Evolutionary conservation across 2,329 filamentous ascomycete species (phyloP), one percentile per base, ranked within the genome.

Genomic region (Acephala macrosclerotiorum): DNA sequence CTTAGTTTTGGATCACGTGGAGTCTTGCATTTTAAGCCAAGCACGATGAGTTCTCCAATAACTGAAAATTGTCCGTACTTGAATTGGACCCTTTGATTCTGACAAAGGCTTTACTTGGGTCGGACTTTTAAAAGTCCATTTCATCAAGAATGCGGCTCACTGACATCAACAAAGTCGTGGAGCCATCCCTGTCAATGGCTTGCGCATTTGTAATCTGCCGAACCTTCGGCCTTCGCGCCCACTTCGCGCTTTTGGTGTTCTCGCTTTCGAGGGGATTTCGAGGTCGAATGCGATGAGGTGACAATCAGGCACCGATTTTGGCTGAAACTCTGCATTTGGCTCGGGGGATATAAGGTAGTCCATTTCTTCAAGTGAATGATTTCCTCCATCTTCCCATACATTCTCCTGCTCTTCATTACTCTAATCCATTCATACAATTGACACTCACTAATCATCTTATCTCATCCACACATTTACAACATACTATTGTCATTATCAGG

Each of bases 341-440:
- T 18, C 25, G 3, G 33, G 56, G 38, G 51, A 60, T 64, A 64
- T 64, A 65, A 58, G 18, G 58, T 61, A 61, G 53, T 58, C 18
- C 16, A 20, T 2, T n/a, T 36, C 29, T 36, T 58, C 33, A 18
- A 26, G 20, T 61, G 18, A 26, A 42, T 5, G 40, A 42, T 42
- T 16, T n/a, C 25, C 45, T 16, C 38, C 58, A 55, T 55, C 47
- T n/a, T 49, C 42, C 47, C 45, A 64, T 53, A 56, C 22, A 33
- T 9, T 42, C 35, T 26, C 25, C 60, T 2, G 22, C 45, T 35
- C 36, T 26, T 51, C 56, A 45, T 51, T 36, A 38, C 9, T 11
- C 20, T 20, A 22, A 47, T 38, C 36, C 16, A 33, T 2, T 47
- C 14, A 9, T 12, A 26, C 26, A 59, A 38, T n/a, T 18, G 7